Percentiles rank a stretch among this genome's conserved stretches.
Conservation (phyloP, 2,329 filamentous ascomycete genomes). For the Xenosphaeropsis pyriputrescens region DNA sequence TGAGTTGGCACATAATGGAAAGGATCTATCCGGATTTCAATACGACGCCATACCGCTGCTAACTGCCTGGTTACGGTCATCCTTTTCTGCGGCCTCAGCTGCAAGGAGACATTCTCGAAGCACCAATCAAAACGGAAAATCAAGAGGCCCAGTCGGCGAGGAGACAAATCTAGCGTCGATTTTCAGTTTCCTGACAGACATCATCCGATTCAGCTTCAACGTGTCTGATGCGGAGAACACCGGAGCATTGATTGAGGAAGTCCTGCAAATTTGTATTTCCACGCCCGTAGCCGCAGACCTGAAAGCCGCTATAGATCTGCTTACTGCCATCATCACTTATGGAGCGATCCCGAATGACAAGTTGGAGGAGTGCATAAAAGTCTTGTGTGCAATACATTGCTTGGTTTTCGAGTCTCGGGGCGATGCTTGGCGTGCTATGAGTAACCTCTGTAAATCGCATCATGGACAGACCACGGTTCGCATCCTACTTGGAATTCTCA, state of each 20-base stretch:
- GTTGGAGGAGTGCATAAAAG: constrained; percentile 50
- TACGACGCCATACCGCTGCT: constrained; percentile 50
- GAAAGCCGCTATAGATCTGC: constrained; percentile 48
- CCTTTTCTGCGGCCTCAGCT: constrained; percentile 35
- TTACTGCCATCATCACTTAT: constrained; percentile 59
- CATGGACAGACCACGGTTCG: constrained; percentile 56
- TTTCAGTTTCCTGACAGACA: constrained; percentile 49
- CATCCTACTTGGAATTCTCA: constrained; percentile 47
- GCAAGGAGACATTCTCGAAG: constrained; percentile 34
- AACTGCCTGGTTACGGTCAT: constrained; percentile 41
- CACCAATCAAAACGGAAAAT: constrained; percentile 23
- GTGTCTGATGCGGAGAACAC: constrained; percentile 48
- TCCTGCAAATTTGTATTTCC: constrained; percentile 53
- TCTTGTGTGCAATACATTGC: constrained; percentile 58
- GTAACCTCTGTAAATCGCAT: constrained; percentile 59
- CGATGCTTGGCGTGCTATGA: constrained; percentile 54
- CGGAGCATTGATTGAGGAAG: constrained; percentile 41
- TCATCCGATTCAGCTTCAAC: constrained; percentile 65
- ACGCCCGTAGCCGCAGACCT: constrained; percentile 53
- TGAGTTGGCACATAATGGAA: constrained; percentile 45
- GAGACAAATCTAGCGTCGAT: constrained; percentile 48
- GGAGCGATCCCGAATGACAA: constrained; percentile 50
- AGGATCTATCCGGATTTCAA: constrained; percentile 50
- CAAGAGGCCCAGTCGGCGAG: constrained; percentile 28
- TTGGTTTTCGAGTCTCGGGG: constrained; percentile 45